phyloP scores from a whole-genome alignment of 164 flowering plant species.

The Sedum album region DNA sequence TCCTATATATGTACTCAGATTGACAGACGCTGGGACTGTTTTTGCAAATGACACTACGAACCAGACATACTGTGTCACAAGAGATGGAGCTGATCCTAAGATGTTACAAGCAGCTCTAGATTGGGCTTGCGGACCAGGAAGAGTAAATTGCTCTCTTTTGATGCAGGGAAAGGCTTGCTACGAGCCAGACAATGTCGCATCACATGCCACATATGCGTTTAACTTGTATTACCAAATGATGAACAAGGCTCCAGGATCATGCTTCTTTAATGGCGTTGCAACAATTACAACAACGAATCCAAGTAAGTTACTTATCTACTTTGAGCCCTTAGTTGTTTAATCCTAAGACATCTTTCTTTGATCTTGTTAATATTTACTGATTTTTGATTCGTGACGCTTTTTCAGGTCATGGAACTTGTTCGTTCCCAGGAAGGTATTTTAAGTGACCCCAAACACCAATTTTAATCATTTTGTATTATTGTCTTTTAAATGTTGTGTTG shows the following conservation, averaged over 20 bases:
- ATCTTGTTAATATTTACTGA: not conserved
- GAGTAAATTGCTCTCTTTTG: constrained; percentile 68
- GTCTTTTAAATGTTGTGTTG: constrained; percentile 8
- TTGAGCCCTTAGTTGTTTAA: not conserved
- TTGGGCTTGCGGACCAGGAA: constrained; percentile 97
- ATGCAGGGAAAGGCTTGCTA: constrained; percentile 74
- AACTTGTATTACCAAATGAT: constrained; percentile 63
- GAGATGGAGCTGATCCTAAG: constrained; percentile 56
- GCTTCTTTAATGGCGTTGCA: constrained; percentile 88
- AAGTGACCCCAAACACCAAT: not conserved
- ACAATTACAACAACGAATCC: constrained; percentile 70
- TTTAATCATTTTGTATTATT: not conserved
- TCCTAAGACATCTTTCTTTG: not conserved
- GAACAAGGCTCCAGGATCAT: constrained; percentile 60
- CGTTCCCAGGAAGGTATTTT: constrained; percentile 66
- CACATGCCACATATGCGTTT: constrained; percentile 82
- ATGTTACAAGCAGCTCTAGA: constrained; percentile 82
- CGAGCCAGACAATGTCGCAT: constrained; percentile 61
- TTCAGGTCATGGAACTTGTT: constrained; percentile 80
- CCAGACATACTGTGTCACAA: constrained; percentile 67
- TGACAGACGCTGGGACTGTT: constrained; percentile 67
- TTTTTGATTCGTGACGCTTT: constrained; percentile 11
- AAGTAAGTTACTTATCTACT: constrained; percentile 37
- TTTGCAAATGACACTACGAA: constrained; percentile 86
- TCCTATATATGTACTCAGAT: constrained; percentile 54